Percentiles rank a stretch among this genome's conserved stretches.
Conservation (phyloP, 2,329 filamentous ascomycete species). For the Phialophora tarda region DNA sequence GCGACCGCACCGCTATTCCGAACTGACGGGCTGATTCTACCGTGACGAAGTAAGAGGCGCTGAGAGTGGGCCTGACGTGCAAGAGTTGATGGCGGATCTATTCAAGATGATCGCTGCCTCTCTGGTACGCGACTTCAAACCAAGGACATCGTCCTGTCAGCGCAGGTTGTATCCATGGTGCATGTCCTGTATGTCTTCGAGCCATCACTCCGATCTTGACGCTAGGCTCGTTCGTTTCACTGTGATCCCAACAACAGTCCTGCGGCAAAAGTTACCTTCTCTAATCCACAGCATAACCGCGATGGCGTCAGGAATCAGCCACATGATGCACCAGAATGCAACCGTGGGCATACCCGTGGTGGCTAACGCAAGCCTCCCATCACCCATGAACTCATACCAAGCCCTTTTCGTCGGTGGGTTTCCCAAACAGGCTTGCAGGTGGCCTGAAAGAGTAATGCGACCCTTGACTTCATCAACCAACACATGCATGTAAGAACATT, state of each 20-base stretch:
- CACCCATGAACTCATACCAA: neutral
- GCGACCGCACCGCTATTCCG: neutral
- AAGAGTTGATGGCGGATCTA: neutral
- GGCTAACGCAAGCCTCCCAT: neutral
- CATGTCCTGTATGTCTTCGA: neutral
- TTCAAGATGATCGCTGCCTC: neutral
- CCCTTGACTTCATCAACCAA: slow-evolving; percentile 12
- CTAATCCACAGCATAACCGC: neutral
- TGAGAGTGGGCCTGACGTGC: neutral
- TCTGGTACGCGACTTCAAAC: too few relatives aligned
- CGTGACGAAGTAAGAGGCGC: neutral
- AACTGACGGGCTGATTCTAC: neutral
- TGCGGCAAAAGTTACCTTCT: slow-evolving; percentile 3
- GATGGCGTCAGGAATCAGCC: neutral
- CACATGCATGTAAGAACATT: slow-evolving; percentile 31
- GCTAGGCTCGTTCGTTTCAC: too few relatives aligned
- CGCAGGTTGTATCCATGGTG: neutral
- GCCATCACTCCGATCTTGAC: neutral
- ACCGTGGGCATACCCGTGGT: neutral
- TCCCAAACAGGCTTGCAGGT: neutral
- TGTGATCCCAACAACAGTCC: neutral
- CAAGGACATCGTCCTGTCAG: neutral
- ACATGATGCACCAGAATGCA: slow-evolving; percentile 1
- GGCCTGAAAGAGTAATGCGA: slow-evolving; percentile 16
- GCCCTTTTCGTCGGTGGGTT: neutral